Evolutionary conservation across 1,139 yeast species (phyloP).

Genomic region (Lodderomyces beijingensis): DNA sequence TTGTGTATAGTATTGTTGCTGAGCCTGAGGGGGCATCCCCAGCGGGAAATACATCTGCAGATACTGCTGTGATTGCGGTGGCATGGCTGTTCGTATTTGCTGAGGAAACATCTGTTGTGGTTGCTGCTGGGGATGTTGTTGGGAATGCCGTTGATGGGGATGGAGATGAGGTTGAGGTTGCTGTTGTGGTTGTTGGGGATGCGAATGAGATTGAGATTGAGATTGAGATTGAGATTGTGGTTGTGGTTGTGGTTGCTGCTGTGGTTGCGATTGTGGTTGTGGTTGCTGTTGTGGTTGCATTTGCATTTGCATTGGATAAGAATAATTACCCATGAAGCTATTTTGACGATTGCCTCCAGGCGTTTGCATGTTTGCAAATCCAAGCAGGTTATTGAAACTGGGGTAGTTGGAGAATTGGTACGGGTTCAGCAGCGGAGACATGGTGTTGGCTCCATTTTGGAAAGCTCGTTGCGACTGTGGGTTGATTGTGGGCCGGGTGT

Average conservation of each 20-base stretch:
- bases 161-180: conserved; percentile 1
- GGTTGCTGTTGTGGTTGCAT: conserved; percentile 2
- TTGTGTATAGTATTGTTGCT: conserved; percentile 2
- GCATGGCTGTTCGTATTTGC: conserved; percentile 1
- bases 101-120: conserved; percentile 1
- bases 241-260: conserved; percentile 7
- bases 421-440: conserved; percentile 11
- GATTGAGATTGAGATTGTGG: conserved; percentile 1
- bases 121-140: conserved; percentile 3
- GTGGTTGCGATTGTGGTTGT: conserved; percentile 5
- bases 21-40: conserved; percentile 7
- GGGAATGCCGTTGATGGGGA: conserved; percentile 1
- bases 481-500: conserved; percentile 10
- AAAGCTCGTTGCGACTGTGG: conserved; percentile 9
- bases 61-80: conserved; percentile 3
- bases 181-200: background rate
- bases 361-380: conserved; percentile 7
- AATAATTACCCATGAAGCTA: conserved; percentile 10
- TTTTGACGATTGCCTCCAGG: conserved; percentile 11
- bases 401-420: conserved; percentile 11
- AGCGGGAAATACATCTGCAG: background rate
- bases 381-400: conserved; percentile 8
- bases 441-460: conserved; percentile 9
- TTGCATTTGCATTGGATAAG: conserved; percentile 7
- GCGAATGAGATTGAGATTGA: background rate